phyloP scores from a whole-genome alignment of 306 rosid genomes.

The Acmispon strigosus region DNA sequence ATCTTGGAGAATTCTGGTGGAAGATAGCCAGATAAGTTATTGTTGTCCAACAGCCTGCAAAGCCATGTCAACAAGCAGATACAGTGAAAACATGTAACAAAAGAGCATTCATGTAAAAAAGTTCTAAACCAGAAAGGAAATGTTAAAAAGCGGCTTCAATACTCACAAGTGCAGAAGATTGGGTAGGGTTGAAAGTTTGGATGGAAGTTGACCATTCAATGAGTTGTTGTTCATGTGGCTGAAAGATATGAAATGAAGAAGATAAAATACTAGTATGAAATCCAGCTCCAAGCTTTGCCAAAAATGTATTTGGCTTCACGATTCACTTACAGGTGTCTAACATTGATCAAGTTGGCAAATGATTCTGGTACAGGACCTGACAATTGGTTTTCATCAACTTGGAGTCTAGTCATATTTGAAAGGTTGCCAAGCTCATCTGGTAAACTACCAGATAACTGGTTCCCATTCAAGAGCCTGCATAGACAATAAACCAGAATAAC shows the following conservation, averaged over 20 bases:
- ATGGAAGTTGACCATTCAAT: constrained; percentile 50
- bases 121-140: constrained; percentile 1
- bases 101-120: background rate
- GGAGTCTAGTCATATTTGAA: constrained; percentile 36
- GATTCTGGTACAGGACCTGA: constrained; percentile 52
- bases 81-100: constrained; percentile 1
- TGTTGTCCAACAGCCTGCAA: constrained; percentile 60
- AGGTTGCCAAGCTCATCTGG: constrained; percentile 63
- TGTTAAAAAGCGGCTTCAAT: constrained; percentile 1
- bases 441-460: constrained; percentile 45
- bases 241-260: constrained; percentile 23
- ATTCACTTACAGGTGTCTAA: constrained; percentile 52
- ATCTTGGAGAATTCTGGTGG: constrained; percentile 47
- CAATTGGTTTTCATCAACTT: constrained; percentile 41
- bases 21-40: constrained; percentile 46
- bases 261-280: constrained; percentile 20
- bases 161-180: constrained; percentile 52
- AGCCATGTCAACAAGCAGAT: constrained; percentile 19
- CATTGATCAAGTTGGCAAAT: constrained; percentile 37
- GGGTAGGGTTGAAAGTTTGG: constrained; percentile 36
- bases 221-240: constrained; percentile 73
- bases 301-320: constrained; percentile 6
- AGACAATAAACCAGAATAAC: constrained; percentile 11
- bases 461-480: constrained; percentile 54
- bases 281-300: constrained; percentile 6